phyloP scores from a whole-genome alignment of 164 flowering plant genomes.

The Brasenia schreberi region DNA sequence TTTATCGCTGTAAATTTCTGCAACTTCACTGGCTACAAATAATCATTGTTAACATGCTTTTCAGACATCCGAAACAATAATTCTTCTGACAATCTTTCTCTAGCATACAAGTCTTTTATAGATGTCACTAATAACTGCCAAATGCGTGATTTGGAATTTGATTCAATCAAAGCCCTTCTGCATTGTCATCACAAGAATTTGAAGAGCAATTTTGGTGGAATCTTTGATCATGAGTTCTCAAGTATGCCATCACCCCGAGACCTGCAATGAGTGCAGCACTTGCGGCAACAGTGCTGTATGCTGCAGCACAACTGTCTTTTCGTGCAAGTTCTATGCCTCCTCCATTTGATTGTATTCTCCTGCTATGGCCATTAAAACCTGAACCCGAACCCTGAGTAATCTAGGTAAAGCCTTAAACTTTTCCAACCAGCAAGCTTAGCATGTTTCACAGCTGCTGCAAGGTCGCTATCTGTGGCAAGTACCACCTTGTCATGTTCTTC shows the following conservation, averaged over 20 bases:
- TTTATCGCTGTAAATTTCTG: too few species aligned
- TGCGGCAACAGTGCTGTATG: conserved; percentile 43
- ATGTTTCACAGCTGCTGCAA: conserved; percentile 86
- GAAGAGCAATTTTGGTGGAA: not conserved
- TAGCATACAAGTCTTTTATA: too few species aligned
- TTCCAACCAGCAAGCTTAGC: conserved; percentile 85
- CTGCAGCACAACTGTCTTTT: conserved; percentile 49
- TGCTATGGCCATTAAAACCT: conserved; percentile 12
- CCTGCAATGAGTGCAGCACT: conserved; percentile 55
- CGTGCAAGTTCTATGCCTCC: conserved; percentile 38
- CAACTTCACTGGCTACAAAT: too few species aligned
- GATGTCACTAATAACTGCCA: too few species aligned
- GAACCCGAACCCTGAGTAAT: conserved; percentile 49
- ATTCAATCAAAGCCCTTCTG: too few species aligned
- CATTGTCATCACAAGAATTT: too few species aligned
- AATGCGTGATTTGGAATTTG: too few species aligned
- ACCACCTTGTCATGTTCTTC: conserved; percentile 91
- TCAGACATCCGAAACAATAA: too few species aligned
- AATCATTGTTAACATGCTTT: too few species aligned
- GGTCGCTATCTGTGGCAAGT: conserved; percentile 79
- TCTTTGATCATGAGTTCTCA: conserved; percentile 20
- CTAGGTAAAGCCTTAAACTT: conserved; percentile 80
- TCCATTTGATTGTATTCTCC: conserved; percentile 7
- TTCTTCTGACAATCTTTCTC: too few species aligned
- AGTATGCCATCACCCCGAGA: conserved; percentile 36